These are phyloP conservation scores for Ceratocystis ficicola DNA, from an alignment of 2,329 filamentous ascomycete species.

Conservation along the genomic window DNA sequence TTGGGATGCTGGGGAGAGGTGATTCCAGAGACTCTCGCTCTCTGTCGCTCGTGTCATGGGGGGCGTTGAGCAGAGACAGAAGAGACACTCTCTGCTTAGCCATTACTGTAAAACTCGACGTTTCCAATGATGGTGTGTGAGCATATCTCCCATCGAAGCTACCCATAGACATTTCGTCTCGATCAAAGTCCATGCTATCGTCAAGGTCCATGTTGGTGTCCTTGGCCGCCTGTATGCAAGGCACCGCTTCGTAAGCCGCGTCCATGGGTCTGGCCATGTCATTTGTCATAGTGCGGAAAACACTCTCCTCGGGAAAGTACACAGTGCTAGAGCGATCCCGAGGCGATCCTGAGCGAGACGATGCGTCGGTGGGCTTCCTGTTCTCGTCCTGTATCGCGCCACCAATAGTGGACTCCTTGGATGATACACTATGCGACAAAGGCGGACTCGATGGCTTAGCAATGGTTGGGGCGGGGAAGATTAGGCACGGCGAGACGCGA, in stretches of 20 bases:
- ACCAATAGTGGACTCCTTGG: conserved; percentile 23
- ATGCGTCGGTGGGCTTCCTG: neutral
- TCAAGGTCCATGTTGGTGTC: conserved; percentile 24
- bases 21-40: conserved; percentile 1
- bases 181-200: conserved; percentile 25
- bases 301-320: conserved; percentile 50
- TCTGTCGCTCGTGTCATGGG: conserved; percentile 28
- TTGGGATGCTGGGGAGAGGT: conserved; percentile 16
- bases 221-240: neutral
- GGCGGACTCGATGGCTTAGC: conserved; percentile 14
- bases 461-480: conserved; percentile 7
- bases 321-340: conserved; percentile 34
- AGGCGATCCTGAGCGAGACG: conserved; percentile 24
- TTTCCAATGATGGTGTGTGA: conserved; percentile 50
- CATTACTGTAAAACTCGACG: conserved; percentile 44
- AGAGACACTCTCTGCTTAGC: conserved; percentile 45
- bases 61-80: conserved; percentile 48
- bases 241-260: neutral
- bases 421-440: neutral
- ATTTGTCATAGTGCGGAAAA: conserved; percentile 49
- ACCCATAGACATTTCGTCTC: conserved; percentile 24
- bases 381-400: neutral
- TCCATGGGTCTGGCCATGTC: conserved; percentile 32
- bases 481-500: conserved; percentile 1
- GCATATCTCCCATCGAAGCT: conserved; percentile 32